These are phyloP conservation scores for Dendrocalamus latiflorus DNA, from an alignment of 202 grass and related monocot genomes.

Conservation along the genomic window DNA sequence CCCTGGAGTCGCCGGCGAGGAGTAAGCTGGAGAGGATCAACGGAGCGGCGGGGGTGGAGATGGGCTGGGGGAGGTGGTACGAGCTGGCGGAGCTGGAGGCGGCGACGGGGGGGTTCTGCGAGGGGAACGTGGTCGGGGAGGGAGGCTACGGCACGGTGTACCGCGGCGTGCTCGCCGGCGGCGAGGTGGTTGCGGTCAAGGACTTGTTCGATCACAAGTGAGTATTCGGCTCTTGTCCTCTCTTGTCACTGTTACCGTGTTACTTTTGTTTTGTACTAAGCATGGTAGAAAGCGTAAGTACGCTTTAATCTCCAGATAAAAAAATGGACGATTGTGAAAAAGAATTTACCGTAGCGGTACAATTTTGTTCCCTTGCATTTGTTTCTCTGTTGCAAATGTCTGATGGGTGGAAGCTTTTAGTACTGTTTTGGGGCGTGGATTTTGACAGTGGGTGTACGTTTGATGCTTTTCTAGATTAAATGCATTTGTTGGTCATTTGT, in stretches of 20 bases:
- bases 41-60: slow-evolving; percentile 46
- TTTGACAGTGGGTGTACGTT: neutral
- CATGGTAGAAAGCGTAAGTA: neutral
- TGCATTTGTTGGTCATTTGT: slow-evolving; percentile 36
- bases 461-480: neutral
- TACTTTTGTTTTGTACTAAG: neutral
- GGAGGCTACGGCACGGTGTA: slow-evolving; percentile 92
- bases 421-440: neutral
- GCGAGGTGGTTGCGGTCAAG: slow-evolving; percentile 82
- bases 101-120: slow-evolving; percentile 55
- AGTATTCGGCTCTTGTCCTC: slow-evolving; percentile 16
- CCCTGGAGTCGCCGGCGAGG: slow-evolving; percentile 33
- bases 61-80: slow-evolving; percentile 96
- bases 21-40: slow-evolving; percentile 20
- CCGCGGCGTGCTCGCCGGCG: slow-evolving; percentile 68
- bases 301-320: neutral
- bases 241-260: neutral
- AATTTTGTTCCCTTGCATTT: neutral
- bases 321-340: neutral
- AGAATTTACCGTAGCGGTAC: neutral
- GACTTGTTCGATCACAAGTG: slow-evolving; percentile 89
- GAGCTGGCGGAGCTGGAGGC: slow-evolving; percentile 68
- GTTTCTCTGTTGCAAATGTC: slow-evolving; percentile 8
- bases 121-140: slow-evolving; percentile 62
- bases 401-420: neutral